Evolutionary conservation across 2,329 filamentous ascomycete genomes (phyloP), one percentile per base, ranked within the genome.

Genomic region (Fusarium bactridioides): DNA sequence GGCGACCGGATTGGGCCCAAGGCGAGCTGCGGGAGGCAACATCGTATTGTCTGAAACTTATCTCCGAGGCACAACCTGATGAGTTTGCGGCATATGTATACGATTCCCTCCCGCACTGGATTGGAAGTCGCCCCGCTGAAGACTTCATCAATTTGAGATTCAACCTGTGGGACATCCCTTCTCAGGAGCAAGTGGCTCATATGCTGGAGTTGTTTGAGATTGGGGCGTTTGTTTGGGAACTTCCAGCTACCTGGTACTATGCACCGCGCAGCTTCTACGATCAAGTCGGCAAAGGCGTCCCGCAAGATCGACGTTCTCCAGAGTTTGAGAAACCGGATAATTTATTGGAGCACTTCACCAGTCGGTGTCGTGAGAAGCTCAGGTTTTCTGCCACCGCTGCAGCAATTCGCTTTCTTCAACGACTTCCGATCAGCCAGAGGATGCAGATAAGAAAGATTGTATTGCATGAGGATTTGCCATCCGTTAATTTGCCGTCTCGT

Each of bases 311-410:
- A 4, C 23, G 25, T 2, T 11, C 47, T 19, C 13, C 38, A 10
- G 33, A 59, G 18, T 41, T 27, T 2, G 31, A 23, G 10, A 7
- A 63, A 1, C 60, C 54, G 8, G 38, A 31, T 3, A 41, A 15
- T 8, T 18, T 55, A 4, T 1, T 38, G 4, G 18, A 43, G 4
- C 15, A 23, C 4, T 62, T 44, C 9, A 9, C 3, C 2, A 1
- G 10, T 3, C 62, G 64, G 4, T 19, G 31, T 9, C 61, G 64
- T 0, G 68, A 72, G 7, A 69, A 57, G 35, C 27, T 57, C 0
- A 19, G 40, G 6, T 74, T 72, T 21, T 76, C 72, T 5, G 74
- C 74, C 8, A 29, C 61, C 0, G 54, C 74, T 10, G 37, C 18
- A 1, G 64, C 69, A 2, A 54, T 74, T 7, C 63, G 37, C 5